phyloP scores from a whole-genome alignment of 164 flowering plant species.

The Santalum album region DNA sequence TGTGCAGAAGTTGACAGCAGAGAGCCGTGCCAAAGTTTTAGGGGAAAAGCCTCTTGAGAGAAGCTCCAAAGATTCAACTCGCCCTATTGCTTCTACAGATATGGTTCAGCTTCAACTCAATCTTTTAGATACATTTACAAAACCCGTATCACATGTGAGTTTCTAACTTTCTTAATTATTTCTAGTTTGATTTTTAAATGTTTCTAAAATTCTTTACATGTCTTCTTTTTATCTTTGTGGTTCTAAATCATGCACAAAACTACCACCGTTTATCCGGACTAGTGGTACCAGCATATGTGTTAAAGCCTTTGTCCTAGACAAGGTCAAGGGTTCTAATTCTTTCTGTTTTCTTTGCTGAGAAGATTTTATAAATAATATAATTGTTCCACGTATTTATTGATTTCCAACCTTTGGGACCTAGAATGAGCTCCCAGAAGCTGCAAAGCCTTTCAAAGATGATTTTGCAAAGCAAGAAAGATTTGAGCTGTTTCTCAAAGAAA shows the following conservation, averaged over 20 bases:
- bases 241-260: too few species aligned
- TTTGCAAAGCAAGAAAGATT: constrained; percentile 86
- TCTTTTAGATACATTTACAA: constrained; percentile 81
- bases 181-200: too few species aligned
- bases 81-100: constrained; percentile 32
- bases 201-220: too few species aligned
- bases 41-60: constrained; percentile 83
- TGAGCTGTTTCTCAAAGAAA: constrained; percentile 85
- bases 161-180: neutral
- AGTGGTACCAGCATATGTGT: too few species aligned
- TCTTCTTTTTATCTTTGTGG: too few species aligned
- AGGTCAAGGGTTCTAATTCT: too few species aligned
- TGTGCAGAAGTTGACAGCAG: constrained; percentile 71
- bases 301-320: too few species aligned
- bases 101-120: constrained; percentile 39
- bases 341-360: too few species aligned
- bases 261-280: too few species aligned
- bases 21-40: constrained; percentile 70
- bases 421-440: constrained; percentile 35
- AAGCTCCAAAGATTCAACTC: constrained; percentile 39
- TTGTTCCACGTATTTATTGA: constrained; percentile 3
- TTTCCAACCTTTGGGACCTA: constrained; percentile 7
- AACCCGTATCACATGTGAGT: constrained; percentile 67
- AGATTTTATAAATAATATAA: too few species aligned
- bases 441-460: constrained; percentile 74